Conservation (phyloP, 2,329 filamentous ascomycete genomes). For the Huntiella savannae region DNA sequence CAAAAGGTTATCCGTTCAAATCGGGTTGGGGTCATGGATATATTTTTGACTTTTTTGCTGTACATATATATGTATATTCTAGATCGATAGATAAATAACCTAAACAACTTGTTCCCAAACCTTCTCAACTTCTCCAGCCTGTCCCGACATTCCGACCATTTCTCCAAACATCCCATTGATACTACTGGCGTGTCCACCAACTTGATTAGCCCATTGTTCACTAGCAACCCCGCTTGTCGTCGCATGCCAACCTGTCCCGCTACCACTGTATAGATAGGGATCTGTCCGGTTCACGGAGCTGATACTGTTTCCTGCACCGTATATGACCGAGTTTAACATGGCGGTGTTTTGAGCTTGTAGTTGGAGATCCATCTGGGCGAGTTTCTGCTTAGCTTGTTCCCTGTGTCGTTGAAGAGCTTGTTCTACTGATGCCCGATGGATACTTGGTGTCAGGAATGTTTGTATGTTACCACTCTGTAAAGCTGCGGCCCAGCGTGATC, state of each 20-base stretch:
- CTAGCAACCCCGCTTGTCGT: conserved; percentile 19
- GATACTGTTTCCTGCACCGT: conserved; percentile 18
- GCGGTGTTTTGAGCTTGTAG: conserved; percentile 13
- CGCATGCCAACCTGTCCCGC: conserved; percentile 19
- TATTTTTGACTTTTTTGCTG: not conserved
- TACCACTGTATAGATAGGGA: conserved; percentile 20
- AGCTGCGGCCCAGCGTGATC: conserved; percentile 17
- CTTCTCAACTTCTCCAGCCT: conserved; percentile 13
- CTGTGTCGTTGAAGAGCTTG: conserved; percentile 14
- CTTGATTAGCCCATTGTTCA: conserved; percentile 18
- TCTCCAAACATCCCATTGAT: conserved; percentile 15
- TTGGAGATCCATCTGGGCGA: conserved; percentile 19
- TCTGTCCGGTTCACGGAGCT: conserved; percentile 15
- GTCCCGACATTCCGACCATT: not conserved
- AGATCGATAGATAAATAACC: not conserved
- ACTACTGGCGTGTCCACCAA: conserved; percentile 16
- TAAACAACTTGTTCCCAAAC: conserved; percentile 19
- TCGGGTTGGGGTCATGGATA: conserved; percentile 11
- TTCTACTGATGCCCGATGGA: no score
- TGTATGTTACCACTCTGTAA: conserved; percentile 16
- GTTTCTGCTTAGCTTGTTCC: conserved; percentile 17
- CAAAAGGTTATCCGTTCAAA: conserved; percentile 13
- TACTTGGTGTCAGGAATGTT: conserved; percentile 16
- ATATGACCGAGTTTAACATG: conserved; percentile 18
- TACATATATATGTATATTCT: not conserved